A percentile compares a stretch with the other conserved stretches of the same genome.
phyloP scores from a whole-genome alignment of 108 stramenopile species.

The Cylindrotheca closterium region DNA sequence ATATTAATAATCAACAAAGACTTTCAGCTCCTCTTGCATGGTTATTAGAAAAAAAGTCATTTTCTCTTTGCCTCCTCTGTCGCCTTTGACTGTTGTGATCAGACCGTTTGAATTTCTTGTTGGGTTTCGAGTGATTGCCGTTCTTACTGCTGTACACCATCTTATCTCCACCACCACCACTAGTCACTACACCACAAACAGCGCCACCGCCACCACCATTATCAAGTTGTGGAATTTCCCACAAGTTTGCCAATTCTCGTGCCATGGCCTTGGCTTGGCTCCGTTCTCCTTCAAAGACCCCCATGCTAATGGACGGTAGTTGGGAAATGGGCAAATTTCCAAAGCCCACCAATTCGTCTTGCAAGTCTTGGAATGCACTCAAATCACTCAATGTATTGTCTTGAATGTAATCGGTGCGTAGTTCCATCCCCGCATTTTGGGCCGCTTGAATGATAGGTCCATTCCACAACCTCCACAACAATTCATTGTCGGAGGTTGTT shows the following conservation, averaged over 20 bases:
- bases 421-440: slow-evolving; percentile 15
- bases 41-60: too few species aligned
- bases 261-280: slow-evolving; percentile 41
- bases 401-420: slow-evolving; percentile 12
- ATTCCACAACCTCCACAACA: too few species aligned
- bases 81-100: too few species aligned
- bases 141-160: too few species aligned
- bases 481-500: not conserved
- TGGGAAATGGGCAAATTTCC: slow-evolving; percentile 8
- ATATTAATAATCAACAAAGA: too few species aligned
- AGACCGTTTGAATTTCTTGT: too few species aligned
- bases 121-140: too few species aligned
- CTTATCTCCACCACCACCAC: too few species aligned
- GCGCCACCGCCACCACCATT: too few species aligned
- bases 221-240: slow-evolving; percentile 41
- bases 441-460: slow-evolving; percentile 18
- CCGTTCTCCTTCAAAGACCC: slow-evolving; percentile 40
- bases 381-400: slow-evolving; percentile 14
- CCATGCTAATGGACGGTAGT: slow-evolving; percentile 32
- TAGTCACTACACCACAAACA: too few species aligned
- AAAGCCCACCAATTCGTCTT: not conserved
- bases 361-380: not conserved
- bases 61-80: too few species aligned
- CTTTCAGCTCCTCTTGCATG: too few species aligned
- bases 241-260: slow-evolving; percentile 27